phyloP scores from a whole-genome alignment of 179 eudicot species.

The Heliamphora pulchella region DNA sequence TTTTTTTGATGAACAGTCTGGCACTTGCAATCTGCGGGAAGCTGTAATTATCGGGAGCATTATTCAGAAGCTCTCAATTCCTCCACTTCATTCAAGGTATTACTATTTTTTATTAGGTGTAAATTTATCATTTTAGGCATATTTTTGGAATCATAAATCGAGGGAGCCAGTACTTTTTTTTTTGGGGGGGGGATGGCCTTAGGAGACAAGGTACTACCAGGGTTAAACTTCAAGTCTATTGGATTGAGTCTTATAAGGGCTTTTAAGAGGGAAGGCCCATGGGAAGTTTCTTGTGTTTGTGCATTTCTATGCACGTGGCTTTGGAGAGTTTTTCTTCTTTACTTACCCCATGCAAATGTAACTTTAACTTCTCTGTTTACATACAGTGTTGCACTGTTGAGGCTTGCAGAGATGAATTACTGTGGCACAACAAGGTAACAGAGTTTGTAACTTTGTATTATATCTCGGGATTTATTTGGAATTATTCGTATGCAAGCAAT shows the following conservation, averaged over 20 bases:
- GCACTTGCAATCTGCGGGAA: slow-evolving; percentile 76
- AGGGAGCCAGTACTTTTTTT: too few relatives aligned
- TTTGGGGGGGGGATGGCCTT: too few relatives aligned
- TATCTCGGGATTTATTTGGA: neutral
- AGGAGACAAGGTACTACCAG: neutral
- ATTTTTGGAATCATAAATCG: neutral
- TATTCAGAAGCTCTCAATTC: slow-evolving; percentile 63
- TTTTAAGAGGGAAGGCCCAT: neutral
- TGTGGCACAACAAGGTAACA: slow-evolving; percentile 93
- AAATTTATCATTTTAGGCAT: neutral
- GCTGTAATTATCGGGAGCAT: slow-evolving; percentile 85
- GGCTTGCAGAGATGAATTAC: slow-evolving; percentile 85
- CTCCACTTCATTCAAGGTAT: slow-evolving; percentile 77
- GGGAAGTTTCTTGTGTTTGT: neutral
- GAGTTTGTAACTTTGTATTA: neutral
- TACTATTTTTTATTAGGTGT: neutral
- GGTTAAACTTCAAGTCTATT: neutral
- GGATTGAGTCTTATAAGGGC: neutral
- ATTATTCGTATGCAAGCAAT: neutral
- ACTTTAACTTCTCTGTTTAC: slow-evolving; percentile 7
- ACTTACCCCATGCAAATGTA: neutral
- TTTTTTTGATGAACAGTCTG: slow-evolving; percentile 44
- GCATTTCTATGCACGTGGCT: neutral
- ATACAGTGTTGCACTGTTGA: slow-evolving; percentile 78
- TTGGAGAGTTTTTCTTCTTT: neutral